A percentile compares a stretch with the other conserved stretches of the same genome.
Conservation (phyloP, 1,284 basidiomycete species). For the Sanghuangporus weigelae region DNA sequence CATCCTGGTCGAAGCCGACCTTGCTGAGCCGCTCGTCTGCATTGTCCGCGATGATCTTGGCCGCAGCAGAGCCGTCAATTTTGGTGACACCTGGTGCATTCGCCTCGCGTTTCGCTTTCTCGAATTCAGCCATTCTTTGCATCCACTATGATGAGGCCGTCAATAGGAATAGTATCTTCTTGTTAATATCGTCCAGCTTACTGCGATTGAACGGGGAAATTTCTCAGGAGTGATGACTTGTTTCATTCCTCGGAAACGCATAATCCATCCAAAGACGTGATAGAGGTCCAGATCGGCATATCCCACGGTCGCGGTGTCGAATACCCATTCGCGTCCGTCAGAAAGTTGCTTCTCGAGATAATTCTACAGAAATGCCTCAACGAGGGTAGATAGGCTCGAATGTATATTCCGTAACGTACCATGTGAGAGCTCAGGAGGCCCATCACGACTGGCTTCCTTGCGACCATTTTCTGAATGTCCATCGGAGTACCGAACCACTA, state of each 20-base stretch:
- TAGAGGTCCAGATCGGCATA: slow-evolving; percentile 48
- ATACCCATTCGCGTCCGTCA: slow-evolving; percentile 54
- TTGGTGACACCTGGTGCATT: slow-evolving; percentile 22
- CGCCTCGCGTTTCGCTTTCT: slow-evolving; percentile 29
- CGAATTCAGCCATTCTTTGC: slow-evolving; percentile 31
- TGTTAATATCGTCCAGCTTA: slow-evolving; percentile 20
- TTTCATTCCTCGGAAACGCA: slow-evolving; percentile 29
- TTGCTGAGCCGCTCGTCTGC: slow-evolving; percentile 26
- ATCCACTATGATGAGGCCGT: slow-evolving; percentile 38
- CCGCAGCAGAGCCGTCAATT: slow-evolving; percentile 40
- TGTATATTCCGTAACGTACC: slow-evolving; percentile 24
- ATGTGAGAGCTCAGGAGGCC: slow-evolving; percentile 37
- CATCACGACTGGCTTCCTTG: slow-evolving; percentile 28
- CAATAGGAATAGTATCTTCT: background rate
- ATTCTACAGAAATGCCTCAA: slow-evolving; percentile 26
- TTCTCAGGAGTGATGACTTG: slow-evolving; percentile 34
- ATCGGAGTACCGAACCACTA: slow-evolving; percentile 29
- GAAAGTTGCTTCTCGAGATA: slow-evolving; percentile 47
- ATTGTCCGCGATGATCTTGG: slow-evolving; percentile 36
- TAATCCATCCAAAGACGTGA: slow-evolving; percentile 42
- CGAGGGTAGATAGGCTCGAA: slow-evolving; percentile 2
- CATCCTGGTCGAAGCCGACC: slow-evolving; percentile 41
- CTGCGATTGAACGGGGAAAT: slow-evolving; percentile 40
- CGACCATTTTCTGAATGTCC: slow-evolving; percentile 31
- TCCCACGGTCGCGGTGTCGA: slow-evolving; percentile 46